Percentiles rank a stretch among this genome's conserved stretches.
Evolutionary conservation across 768 basidiomycete species (phyloP).

Genomic region (Russula compacta): DNA sequence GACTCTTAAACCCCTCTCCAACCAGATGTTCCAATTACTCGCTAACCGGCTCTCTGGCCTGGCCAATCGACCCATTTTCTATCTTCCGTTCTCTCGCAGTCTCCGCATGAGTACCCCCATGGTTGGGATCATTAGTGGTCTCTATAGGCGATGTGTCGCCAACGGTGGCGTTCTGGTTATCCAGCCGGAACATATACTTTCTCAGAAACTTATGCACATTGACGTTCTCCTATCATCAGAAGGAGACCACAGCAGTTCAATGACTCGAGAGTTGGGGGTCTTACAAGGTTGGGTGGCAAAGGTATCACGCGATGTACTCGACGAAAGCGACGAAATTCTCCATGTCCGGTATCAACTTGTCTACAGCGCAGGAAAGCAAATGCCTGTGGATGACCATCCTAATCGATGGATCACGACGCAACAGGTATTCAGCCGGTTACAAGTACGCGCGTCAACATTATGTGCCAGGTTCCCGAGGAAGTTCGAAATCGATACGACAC

Average conservation of each 20-base stretch:
- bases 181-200: slow-evolving; percentile 48
- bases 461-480: not conserved
- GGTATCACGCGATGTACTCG: slow-evolving; percentile 7
- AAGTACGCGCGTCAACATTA: slow-evolving; percentile 4
- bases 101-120: slow-evolving; percentile 22
- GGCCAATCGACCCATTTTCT: slow-evolving; percentile 38
- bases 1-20: slow-evolving; percentile 37
- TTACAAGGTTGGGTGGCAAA: not conserved
- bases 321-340: slow-evolving; percentile 30
- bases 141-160: slow-evolving; percentile 33
- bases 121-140: slow-evolving; percentile 20
- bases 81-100: slow-evolving; percentile 41
- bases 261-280: not conserved
- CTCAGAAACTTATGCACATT: slow-evolving; percentile 39
- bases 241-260: not conserved
- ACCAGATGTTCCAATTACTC: slow-evolving; percentile 42
- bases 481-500: not conserved
- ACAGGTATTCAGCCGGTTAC: slow-evolving; percentile 29
- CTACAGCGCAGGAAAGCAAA: slow-evolving; percentile 35
- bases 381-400: slow-evolving; percentile 32
- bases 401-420: slow-evolving; percentile 37
- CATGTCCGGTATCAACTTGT: slow-evolving; percentile 40
- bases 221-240: slow-evolving; percentile 26
- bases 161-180: slow-evolving; percentile 36
- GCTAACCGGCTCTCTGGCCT: slow-evolving; percentile 36